Percentiles rank a stretch among this genome's conserved stretches.
phyloP scores from a whole-genome alignment of 2,329 filamentous ascomycete species.

The Monosporascus sp. region DNA sequence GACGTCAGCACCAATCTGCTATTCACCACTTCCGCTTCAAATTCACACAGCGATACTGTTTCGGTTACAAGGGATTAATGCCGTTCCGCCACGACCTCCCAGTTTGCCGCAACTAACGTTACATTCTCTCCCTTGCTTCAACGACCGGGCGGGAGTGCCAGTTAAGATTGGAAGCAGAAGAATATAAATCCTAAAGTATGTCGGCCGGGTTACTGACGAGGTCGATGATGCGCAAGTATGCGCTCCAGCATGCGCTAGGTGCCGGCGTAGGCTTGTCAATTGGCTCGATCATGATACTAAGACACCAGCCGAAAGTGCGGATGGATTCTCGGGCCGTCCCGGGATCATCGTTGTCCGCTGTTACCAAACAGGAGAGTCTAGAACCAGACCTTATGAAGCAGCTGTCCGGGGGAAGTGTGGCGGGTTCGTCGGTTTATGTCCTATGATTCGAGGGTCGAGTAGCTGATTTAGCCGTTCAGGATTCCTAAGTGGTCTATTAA shows the following conservation, averaged over 20 bases:
- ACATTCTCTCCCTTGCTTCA: too few species aligned
- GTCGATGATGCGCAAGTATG: constrained; percentile 14
- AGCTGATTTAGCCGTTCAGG: constrained; percentile 33
- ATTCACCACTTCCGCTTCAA: background rate
- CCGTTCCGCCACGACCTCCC: too few species aligned
- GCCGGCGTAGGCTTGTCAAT: constrained; percentile 30
- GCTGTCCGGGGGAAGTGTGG: constrained; percentile 49
- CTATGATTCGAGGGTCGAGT: background rate
- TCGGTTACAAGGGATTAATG: too few species aligned
- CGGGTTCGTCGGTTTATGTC: constrained; percentile 31
- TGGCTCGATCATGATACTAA: constrained; percentile 21
- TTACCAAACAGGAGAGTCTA: constrained; percentile 14
- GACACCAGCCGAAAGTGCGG: constrained; percentile 14
- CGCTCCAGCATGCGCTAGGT: constrained; percentile 18
- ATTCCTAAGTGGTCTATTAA: constrained; percentile 56
- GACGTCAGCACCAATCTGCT: background rate
- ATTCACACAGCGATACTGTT: too few species aligned
- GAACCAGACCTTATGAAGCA: constrained; percentile 37
- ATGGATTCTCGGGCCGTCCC: constrained; percentile 16
- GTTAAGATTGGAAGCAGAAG: background rate
- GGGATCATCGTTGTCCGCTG: constrained; percentile 7
- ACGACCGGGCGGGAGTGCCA: too few species aligned
- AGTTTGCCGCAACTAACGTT: too few species aligned
- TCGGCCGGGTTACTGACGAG: constrained; percentile 15
- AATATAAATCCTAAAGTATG: constrained; percentile 7